A percentile compares a stretch with the other conserved stretches of the same genome.
These are phyloP conservation scores for Wickerhamiella azymoides DNA, from an alignment of 805 yeast species.

Conservation along the genomic window DNA sequence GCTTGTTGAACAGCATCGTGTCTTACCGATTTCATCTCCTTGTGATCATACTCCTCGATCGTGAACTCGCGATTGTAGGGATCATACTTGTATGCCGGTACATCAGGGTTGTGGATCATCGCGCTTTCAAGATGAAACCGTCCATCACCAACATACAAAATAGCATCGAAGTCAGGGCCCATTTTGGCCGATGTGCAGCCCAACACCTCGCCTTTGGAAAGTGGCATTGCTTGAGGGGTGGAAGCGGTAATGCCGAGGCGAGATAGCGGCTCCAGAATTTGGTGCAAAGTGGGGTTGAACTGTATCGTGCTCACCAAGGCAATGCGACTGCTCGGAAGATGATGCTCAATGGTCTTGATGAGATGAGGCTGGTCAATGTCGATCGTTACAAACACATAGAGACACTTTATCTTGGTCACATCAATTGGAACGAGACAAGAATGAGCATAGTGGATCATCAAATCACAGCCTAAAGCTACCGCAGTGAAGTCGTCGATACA, in stretches of 20 bases:
- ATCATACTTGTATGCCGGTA: slow-evolving; percentile 88
- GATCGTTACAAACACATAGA: slow-evolving; percentile 92
- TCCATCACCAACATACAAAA: slow-evolving; percentile 92
- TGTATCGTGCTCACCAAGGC: slow-evolving; percentile 94
- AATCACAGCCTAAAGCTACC: slow-evolving; percentile 80
- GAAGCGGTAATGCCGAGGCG: slow-evolving; percentile 41
- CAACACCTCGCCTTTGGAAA: slow-evolving; percentile 88
- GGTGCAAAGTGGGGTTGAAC: slow-evolving; percentile 87
- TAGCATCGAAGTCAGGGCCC: slow-evolving; percentile 41
- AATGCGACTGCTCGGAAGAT: slow-evolving; percentile 54
- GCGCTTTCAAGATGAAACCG: slow-evolving; percentile 89
- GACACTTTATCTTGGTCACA: slow-evolving; percentile 74
- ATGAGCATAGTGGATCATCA: slow-evolving; percentile 92
- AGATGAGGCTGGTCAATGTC: slow-evolving; percentile 74
- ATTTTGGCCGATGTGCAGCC: slow-evolving; percentile 90
- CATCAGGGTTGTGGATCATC: slow-evolving; percentile 90
- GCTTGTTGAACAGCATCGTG: slow-evolving; percentile 61
- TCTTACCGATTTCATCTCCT: slow-evolving; percentile 63
- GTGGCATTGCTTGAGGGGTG: slow-evolving; percentile 85
- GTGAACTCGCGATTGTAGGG: slow-evolving; percentile 91
- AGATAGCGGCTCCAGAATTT: slow-evolving; percentile 39
- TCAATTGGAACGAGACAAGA: slow-evolving; percentile 94
- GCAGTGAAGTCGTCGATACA: slow-evolving; percentile 97
- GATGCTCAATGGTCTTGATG: slow-evolving; percentile 56
- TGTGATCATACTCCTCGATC: slow-evolving; percentile 73